Conservation (phyloP, 257 asterid species). For the Forsythia viridissima region DNA sequence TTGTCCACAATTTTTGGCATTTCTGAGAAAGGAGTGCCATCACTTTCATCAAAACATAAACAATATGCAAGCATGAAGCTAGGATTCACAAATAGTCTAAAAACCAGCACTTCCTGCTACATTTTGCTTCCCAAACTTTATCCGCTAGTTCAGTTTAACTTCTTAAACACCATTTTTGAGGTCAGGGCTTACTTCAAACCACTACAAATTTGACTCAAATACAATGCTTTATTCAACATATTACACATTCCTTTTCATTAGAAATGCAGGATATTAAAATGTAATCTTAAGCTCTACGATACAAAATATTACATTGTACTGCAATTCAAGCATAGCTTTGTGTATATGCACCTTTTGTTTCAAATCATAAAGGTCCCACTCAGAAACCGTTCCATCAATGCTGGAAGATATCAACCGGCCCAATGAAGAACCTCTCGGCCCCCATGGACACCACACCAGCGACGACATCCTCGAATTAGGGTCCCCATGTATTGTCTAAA, state of each 20-base stretch:
- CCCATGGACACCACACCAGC: slow-evolving; percentile 86
- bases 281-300: not conserved
- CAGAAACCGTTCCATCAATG: slow-evolving; percentile 84
- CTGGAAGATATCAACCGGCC: slow-evolving; percentile 79
- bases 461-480: slow-evolving; percentile 79
- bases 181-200: not conserved
- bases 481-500: slow-evolving; percentile 87
- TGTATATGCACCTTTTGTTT: slow-evolving; percentile 60
- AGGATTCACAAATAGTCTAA: not conserved
- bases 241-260: not conserved
- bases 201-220: not conserved
- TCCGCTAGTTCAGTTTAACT: not conserved
- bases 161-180: not conserved
- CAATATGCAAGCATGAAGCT: not conserved
- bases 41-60: not conserved
- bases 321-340: not conserved
- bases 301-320: not conserved
- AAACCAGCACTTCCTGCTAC: not conserved
- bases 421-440: slow-evolving; percentile 45
- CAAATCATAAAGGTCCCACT: slow-evolving; percentile 84
- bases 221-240: not conserved
- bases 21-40: not conserved
- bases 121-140: not conserved
- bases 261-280: not conserved
- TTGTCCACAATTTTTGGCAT: not conserved